Conservation (phyloP, 495 filamentous ascomycete genomes). For the Aspergillus nanangensis region DNA sequence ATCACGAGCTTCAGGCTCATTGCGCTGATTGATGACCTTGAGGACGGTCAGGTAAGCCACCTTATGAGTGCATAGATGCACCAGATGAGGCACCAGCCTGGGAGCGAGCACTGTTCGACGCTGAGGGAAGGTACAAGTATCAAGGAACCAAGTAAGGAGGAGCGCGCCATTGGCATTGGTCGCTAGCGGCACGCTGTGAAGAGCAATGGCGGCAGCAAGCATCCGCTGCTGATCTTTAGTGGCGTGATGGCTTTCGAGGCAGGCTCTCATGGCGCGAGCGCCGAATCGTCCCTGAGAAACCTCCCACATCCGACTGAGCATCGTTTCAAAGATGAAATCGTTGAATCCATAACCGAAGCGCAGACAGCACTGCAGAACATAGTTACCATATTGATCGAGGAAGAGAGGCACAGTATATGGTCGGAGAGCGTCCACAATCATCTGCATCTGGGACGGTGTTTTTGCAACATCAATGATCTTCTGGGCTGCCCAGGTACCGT, state of each 20-base stretch:
- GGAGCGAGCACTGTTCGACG: conserved; percentile 90
- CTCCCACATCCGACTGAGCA: conserved; percentile 95
- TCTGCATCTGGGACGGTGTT: conserved; percentile 73
- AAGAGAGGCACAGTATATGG: conserved; percentile 87
- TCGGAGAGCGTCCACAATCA: conserved; percentile 78
- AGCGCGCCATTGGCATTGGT: conserved; percentile 96
- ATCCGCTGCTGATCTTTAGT: conserved; percentile 94
- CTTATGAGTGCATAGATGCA: conserved; percentile 97
- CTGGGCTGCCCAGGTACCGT: conserved; percentile 97
- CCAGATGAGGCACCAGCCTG: conserved; percentile 89
- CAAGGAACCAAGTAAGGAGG: conserved; percentile 94
- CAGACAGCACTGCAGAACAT: conserved; percentile 92
- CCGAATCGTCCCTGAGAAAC: conserved; percentile 90
- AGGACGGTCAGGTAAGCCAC: conserved; percentile 96
- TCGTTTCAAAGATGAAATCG: conserved; percentile 95
- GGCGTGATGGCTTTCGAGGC: conserved; percentile 91
- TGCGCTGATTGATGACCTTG: conserved; percentile 97
- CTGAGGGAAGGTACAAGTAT: conserved; percentile 93
- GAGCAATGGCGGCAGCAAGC: conserved; percentile 88
- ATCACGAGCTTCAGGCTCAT: conserved; percentile 91
- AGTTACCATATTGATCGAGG: conserved; percentile 97
- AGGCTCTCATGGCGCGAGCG: conserved; percentile 92
- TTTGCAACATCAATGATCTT: conserved; percentile 98
- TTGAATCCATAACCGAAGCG: conserved; percentile 86
- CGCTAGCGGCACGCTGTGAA: conserved; percentile 94